These are phyloP conservation scores for Ananas comosus DNA, from an alignment of 176 grass and related monocot species.

Conservation along the genomic window DNA sequence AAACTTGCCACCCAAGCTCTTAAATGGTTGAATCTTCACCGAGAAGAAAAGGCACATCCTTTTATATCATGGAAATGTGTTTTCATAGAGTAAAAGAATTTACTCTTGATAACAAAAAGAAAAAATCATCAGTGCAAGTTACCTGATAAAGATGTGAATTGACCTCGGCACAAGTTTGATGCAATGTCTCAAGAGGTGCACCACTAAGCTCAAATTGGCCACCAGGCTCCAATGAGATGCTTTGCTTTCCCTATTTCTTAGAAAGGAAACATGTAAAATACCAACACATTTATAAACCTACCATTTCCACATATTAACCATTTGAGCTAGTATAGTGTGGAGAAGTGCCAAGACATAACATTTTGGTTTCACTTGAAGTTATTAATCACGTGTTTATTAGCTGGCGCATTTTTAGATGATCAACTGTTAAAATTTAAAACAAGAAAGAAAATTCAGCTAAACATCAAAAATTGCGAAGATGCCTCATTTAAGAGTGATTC, in stretches of 20 bases:
- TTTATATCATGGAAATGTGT: no score
- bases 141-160: slow-evolving; percentile 99
- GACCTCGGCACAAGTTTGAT: slow-evolving; percentile 97
- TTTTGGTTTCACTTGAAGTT: neutral
- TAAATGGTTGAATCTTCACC: neutral
- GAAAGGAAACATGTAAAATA: slow-evolving; percentile 5
- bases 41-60: neutral
- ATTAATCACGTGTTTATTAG: no score
- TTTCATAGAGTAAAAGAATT: neutral
- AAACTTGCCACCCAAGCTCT: neutral
- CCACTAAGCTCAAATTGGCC: slow-evolving; percentile 99
- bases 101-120: neutral
- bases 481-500: no score
- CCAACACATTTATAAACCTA: neutral
- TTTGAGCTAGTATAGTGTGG: no score
- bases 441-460: neutral
- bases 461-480: no score
- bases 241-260: slow-evolving; percentile 65
- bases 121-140: slow-evolving; percentile 7
- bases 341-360: no score
- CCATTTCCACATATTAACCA: no score
- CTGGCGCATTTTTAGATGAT: neutral
- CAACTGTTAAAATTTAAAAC: neutral
- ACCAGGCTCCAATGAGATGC: slow-evolving; percentile 86
- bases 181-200: slow-evolving; percentile 81